phyloP scores from a whole-genome alignment of 495 filamentous ascomycete genomes.

The Tuber brumale region DNA sequence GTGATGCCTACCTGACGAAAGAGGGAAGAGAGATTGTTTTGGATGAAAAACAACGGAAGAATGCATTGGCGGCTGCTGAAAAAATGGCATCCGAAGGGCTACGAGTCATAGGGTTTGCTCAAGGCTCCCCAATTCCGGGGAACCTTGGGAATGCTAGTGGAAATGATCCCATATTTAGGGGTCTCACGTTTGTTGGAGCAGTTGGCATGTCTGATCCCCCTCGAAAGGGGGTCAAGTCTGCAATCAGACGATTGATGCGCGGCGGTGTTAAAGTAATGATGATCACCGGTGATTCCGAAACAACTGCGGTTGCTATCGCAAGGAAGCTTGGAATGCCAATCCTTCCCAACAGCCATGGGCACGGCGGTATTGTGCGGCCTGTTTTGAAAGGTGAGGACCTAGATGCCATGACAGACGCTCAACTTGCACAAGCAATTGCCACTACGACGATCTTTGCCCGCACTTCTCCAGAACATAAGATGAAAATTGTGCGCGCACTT shows the following conservation, averaged over 20 bases:
- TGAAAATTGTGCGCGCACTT: constrained; percentile 89
- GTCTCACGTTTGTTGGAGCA: constrained; percentile 80
- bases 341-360: constrained; percentile 40
- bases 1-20: constrained; percentile 81
- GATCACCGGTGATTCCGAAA: constrained; percentile 96
- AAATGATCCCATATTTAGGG: constrained; percentile 66
- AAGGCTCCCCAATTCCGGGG: constrained; percentile 50
- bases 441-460: constrained; percentile 90
- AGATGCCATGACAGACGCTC: constrained; percentile 77
- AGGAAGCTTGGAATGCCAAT: constrained; percentile 87
- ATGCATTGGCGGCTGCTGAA: constrained; percentile 74
- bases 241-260: constrained; percentile 84
- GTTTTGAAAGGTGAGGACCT: constrained; percentile 85
- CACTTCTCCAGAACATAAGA: constrained; percentile 93
- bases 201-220: constrained; percentile 98
- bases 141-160: constrained; percentile 44
- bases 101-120: constrained; percentile 84
- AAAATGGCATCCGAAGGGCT: constrained; percentile 89
- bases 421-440: constrained; percentile 73
- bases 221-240: constrained; percentile 75
- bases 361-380: constrained; percentile 53
- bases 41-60: constrained; percentile 66
- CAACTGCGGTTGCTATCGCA: constrained; percentile 86
- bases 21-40: constrained; percentile 82
- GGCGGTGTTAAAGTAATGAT: constrained; percentile 95